Evolutionary conservation across 345 rosid species (phyloP).

Genomic region (Cardiospermum halicacabum): DNA sequence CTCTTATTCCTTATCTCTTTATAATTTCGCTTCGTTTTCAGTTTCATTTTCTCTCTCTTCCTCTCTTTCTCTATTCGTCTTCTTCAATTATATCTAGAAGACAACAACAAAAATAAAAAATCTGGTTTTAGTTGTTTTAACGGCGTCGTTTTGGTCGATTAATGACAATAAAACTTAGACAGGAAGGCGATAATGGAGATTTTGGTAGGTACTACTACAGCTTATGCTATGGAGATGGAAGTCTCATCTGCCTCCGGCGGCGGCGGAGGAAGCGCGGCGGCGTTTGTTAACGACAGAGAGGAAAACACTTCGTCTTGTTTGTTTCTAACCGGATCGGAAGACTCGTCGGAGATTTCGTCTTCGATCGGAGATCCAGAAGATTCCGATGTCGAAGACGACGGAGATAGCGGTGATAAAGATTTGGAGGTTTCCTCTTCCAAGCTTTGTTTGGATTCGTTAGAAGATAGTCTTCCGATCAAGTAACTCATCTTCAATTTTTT

Average conservation of each 20-base stretch:
- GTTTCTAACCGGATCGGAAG: slow-evolving; percentile 25
- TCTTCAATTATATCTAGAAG: background rate
- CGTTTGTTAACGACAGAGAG: slow-evolving; percentile 18
- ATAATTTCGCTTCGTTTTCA: background rate
- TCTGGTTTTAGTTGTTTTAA: no score
- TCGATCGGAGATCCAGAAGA: slow-evolving; percentile 61
- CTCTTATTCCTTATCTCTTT: background rate
- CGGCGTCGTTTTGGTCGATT: slow-evolving; percentile 10
- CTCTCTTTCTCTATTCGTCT: background rate
- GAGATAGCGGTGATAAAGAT: slow-evolving; percentile 29
- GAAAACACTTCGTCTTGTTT: slow-evolving; percentile 7
- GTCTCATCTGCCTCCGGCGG: slow-evolving; percentile 15
- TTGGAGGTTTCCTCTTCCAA: slow-evolving; percentile 30
- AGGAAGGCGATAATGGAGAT: slow-evolving; percentile 40
- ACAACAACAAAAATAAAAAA: no score
- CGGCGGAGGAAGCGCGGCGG: slow-evolving; percentile 13
- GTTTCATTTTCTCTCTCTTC: background rate
- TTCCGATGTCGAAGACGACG: slow-evolving; percentile 37
- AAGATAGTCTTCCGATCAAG: slow-evolving; percentile 72
- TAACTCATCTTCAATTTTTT: slow-evolving; percentile 9
- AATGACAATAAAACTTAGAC: slow-evolving; percentile 27
- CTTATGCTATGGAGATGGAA: slow-evolving; percentile 52
- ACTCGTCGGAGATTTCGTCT: slow-evolving; percentile 43
- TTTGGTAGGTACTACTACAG: slow-evolving; percentile 36
- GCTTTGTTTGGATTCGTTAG: slow-evolving; percentile 36